Evolutionary conservation across 176 grass and related monocot species (phyloP), one percentile per base, ranked within the genome.

Genomic region (Ensete glaucum): DNA sequence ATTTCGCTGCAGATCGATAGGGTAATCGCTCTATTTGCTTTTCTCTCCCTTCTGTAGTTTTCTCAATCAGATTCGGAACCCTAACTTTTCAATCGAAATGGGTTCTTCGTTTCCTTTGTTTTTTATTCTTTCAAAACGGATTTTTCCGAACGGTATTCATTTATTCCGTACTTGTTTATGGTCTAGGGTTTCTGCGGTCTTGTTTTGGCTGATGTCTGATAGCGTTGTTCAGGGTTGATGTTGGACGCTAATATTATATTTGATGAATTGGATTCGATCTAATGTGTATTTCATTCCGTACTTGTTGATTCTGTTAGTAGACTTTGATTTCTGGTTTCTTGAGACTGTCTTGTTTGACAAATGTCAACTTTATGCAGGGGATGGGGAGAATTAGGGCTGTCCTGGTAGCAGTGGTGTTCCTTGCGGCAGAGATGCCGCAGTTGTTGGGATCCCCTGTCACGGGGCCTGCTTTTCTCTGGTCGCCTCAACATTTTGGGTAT

Each of bases 401-500:
- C 54, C 54, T 75, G 55, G 48, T 60, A 14, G 26, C 16, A 20
- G 1, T 60, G 22, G 55, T 60, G 54, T 75, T 75, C 3, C 9
- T 48, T 1, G 25, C 52, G 26, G 55, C 73, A 34, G 8, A 57
- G 29, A 60, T 75, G 8, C 73, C 73, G 20, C 54, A 75, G 24
- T 14, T 58, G 24, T 34, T 75, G 15, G 23, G 54, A 8, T 19
- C 48, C 29, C 73, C 73, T 59, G 27, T 34, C 8, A 75, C 73
- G 15, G 26, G 25, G 23, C 73, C 73, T 59, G 73, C 73, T 15
- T 75, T 75, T 75, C 24, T 75, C 15, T 75, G 73, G 73, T 75
- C 73, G 23, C 73, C 73, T 14, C 73, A 75, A 3, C 24, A 75
- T 75, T 75, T 27, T 8, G 54, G 73, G 73, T 75, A 75, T 48